Base-by-base conservation (phyloP, 2,329 filamentous ascomycete genomes). In the Hymenoscyphus repandus region DNA sequence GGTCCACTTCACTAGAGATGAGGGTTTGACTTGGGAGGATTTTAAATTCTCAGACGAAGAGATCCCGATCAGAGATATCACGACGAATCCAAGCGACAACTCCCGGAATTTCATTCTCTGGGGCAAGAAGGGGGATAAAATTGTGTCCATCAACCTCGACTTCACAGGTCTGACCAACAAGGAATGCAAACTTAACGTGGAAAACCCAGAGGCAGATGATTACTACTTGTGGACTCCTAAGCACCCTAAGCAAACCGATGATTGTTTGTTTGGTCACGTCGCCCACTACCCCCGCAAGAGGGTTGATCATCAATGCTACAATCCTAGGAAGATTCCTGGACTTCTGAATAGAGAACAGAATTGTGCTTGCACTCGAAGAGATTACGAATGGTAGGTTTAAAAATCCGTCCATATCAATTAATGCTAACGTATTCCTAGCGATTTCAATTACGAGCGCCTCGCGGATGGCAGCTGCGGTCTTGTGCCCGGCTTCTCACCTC, bases 101-200 rank as follows among this genome's bases (percentile, higher is more conserved):
- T 95, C 91, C 17, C 84, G 88, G 49, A 95, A 95, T 66, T 96
- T 99, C 68, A 69, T 99, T 17, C 74, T 99, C 17, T 99, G 93
- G 95, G 89, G 85, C 54, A 78, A 81, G 53, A 72, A 69, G 13
- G 73, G 68, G 18, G 66, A 75, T 33, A 77, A 81, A 50, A 69
- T 90, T 15, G 78, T 86, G 46, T 85, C 90, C 0, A 74, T 95
- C 63, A 95, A 95, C 58, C 68, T 99, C 6, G 93, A 99, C 70
- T 99, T 99, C 66, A 83, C 84, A 4, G 87, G 88, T 3, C 74
- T 97, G 43, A 80, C 86, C 41, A 81, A 90, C 61, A 77, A 81
- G 52, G 70, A 83, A 47, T 99, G 93, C 72, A 73, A 83, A 45
- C 72, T 86, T 48, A 73, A 86, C 53, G 83, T 92, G 57, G 65